Conservation (phyloP, 2,329 filamentous ascomycete genomes). For the Talaromyces sp. region DNA sequence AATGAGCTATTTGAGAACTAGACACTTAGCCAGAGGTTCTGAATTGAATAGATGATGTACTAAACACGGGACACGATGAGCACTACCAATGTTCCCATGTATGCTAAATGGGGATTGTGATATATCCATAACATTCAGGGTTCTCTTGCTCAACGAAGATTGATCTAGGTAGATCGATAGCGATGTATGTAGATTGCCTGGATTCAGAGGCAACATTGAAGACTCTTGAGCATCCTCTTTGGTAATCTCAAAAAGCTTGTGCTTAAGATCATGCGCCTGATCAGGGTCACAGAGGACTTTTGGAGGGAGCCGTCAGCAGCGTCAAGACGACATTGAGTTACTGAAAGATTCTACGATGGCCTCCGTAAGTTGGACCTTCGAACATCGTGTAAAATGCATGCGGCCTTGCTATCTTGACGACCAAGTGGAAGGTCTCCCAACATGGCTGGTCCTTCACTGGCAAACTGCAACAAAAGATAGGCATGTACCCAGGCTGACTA, state of each 20-base stretch:
- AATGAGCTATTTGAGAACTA: slow-evolving; percentile 17
- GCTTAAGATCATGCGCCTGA: not conserved
- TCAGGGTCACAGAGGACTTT: not conserved
- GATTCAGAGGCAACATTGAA: not conserved
- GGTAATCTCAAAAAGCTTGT: not conserved
- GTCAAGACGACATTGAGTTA: not conserved
- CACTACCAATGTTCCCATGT: not conserved
- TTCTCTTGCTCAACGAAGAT: too few species aligned
- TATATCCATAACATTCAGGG: too few species aligned
- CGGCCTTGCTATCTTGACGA: not conserved
- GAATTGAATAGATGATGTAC: not conserved
- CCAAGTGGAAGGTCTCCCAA: not conserved
- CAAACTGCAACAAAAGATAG: not conserved
- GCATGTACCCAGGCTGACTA: not conserved
- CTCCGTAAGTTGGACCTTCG: too few species aligned
- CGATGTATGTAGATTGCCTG: too few species aligned
- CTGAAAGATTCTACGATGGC: not conserved
- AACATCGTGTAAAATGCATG: not conserved
- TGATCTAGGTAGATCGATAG: not conserved
- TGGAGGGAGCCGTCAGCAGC: not conserved
- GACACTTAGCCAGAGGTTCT: not conserved
- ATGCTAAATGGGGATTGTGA: not conserved
- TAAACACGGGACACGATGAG: not conserved
- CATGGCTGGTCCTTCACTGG: not conserved
- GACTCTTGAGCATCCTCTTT: not conserved